Evolutionary conservation across 352 stramenopile species (phyloP).

Genomic region (Peronospora farinosa): DNA sequence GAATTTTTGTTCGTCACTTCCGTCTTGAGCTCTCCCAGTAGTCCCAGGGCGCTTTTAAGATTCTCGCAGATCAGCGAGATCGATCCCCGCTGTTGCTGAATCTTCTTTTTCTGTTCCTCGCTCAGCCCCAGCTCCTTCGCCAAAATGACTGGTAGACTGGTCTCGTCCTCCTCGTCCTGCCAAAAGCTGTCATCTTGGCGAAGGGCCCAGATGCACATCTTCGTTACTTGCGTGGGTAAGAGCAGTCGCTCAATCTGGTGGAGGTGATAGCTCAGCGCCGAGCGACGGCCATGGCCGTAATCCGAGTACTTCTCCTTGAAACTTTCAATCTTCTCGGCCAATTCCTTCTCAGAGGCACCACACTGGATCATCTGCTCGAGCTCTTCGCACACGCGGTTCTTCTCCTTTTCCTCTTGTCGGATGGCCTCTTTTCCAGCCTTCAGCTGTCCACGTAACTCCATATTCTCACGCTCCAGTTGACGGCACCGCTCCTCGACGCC

Average conservation of each 20-base stretch:
- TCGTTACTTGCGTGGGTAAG: constrained; percentile 91
- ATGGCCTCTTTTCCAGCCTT: constrained; percentile 84
- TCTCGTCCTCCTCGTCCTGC: constrained; percentile 86
- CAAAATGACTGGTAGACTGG: constrained; percentile 85
- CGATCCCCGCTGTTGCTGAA: constrained; percentile 85
- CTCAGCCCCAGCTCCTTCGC: constrained; percentile 86
- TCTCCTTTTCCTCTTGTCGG: constrained; percentile 81
- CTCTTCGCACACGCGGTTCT: constrained; percentile 78
- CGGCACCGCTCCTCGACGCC: constrained; percentile 73
- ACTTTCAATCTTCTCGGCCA: constrained; percentile 93
- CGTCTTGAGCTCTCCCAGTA: constrained; percentile 86
- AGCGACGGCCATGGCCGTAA: constrained; percentile 88
- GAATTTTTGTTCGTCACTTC: constrained; percentile 89
- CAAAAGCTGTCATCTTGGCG: constrained; percentile 88
- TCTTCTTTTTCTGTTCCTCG: constrained; percentile 90
- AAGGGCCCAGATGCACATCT: constrained; percentile 89
- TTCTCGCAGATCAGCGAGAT: constrained; percentile 85
- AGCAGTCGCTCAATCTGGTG: constrained; percentile 91
- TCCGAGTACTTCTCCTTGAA: constrained; percentile 90
- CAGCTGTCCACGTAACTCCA: constrained; percentile 87
- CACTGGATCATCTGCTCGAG: constrained; percentile 79
- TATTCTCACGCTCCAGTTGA: constrained; percentile 87
- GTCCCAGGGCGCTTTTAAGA: constrained; percentile 76
- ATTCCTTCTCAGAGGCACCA: constrained; percentile 73
- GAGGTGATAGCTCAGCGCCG: constrained; percentile 85